Evolutionary conservation across 495 filamentous ascomycete genomes (phyloP).

Genomic region (Coniosporium apollinis): DNA sequence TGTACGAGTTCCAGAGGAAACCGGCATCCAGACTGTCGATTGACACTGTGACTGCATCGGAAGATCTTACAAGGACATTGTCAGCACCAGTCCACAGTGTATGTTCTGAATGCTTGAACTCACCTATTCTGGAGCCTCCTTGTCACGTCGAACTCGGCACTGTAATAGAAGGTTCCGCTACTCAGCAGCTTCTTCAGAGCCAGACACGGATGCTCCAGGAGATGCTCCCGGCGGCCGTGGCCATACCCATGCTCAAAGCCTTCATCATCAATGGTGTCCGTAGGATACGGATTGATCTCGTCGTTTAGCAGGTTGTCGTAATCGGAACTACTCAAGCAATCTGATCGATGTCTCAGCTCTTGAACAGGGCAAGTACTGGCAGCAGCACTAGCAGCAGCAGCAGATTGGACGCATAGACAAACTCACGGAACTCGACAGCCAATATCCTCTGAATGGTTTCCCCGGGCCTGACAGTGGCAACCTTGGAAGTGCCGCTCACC

Average conservation of each 20-base stretch:
- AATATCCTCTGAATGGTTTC: constrained; percentile 80
- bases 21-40: constrained; percentile 53
- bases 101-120: too few relatives aligned
- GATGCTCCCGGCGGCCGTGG: constrained; percentile 44
- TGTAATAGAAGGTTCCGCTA: constrained; percentile 97
- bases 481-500: constrained; percentile 58
- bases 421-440: constrained; percentile 69
- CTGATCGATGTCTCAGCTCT: too few relatives aligned
- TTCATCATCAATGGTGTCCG: constrained; percentile 33
- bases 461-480: constrained; percentile 67
- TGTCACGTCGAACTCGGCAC: constrained; percentile 89
- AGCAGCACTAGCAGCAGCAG: too few relatives aligned
- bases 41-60: constrained; percentile 20
- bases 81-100: too few relatives aligned
- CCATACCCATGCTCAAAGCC: constrained; percentile 37
- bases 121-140: constrained; percentile 85
- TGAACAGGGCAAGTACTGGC: too few relatives aligned
- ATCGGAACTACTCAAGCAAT: constrained; percentile 69
- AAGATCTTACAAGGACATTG: too few relatives aligned
- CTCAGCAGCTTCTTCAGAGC: constrained; percentile 81
- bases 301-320: constrained; percentile 59
- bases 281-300: constrained; percentile 37
- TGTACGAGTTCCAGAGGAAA: constrained; percentile 95
- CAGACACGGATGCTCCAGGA: constrained; percentile 71
- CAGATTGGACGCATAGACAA: too few relatives aligned